phyloP scores from a whole-genome alignment of 441 rosid genomes.

The Francoa sonchifolia region DNA sequence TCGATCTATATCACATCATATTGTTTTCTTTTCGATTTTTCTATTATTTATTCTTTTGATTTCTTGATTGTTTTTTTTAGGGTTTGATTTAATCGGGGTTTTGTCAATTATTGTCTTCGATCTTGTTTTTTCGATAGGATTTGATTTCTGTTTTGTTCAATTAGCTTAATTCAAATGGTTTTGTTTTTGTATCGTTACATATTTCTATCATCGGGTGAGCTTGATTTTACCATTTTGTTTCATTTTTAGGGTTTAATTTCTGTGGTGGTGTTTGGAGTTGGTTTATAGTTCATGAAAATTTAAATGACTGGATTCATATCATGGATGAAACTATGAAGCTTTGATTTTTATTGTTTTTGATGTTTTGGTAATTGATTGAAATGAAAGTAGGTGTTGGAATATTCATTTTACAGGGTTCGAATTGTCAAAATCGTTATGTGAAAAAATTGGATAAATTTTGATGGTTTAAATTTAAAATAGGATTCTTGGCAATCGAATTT shows the following conservation, averaged over 20 bases:
- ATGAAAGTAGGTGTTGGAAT: too few relatives aligned
- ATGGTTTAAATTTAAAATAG: too few relatives aligned
- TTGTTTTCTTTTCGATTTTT: neutral
- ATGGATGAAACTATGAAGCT: neutral
- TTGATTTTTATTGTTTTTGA: too few relatives aligned
- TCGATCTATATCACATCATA: neutral
- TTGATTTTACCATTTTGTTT: neutral
- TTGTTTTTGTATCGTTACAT: neutral
- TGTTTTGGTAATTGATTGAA: too few relatives aligned
- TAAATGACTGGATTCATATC: neutral
- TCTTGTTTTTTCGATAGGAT: neutral
- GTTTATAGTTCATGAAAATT: neutral
- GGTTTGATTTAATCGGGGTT: slow-evolving; percentile 2
- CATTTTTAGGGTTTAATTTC: neutral
- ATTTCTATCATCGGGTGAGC: neutral
- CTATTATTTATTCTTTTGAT: neutral
- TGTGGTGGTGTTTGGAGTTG: neutral
- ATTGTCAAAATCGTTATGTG: too few relatives aligned
- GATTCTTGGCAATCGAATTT: too few relatives aligned
- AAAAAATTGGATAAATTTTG: too few relatives aligned
- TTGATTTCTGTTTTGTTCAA: neutral
- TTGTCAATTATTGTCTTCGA: neutral
- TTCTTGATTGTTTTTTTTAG: too few relatives aligned
- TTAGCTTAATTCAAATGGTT: neutral
- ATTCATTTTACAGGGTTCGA: too few relatives aligned